Evolutionary conservation across 2,329 filamentous ascomycete species (phyloP), one percentile per base, ranked within the genome.

Genomic region (Huntiella moniliformis): DNA sequence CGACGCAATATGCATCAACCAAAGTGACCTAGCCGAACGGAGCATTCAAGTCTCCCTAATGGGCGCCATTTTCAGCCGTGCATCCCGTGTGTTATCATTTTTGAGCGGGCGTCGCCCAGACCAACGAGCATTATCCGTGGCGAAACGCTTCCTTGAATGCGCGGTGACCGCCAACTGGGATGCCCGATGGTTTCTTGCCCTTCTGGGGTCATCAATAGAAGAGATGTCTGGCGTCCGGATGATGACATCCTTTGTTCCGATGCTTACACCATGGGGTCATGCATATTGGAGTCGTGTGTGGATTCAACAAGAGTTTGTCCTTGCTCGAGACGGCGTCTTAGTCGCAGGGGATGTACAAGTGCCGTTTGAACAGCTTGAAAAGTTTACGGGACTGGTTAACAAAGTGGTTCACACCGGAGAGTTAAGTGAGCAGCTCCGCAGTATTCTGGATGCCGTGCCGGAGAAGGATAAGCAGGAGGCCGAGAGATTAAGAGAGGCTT

Each of bases 61-160:
- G 53, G 48, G 48, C 37, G 47, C 51, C 31, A 54, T 54, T n/a
- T 55, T 52, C 46, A 38, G 44, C 1, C 43, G 45, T 12, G 52
- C 52, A 6, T 39, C 35, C 11, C 37, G 42, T 8, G 53, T 53
- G n/a, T 22, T 54, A 4, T 47, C 53, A 7, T 54, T 51, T 49
- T 49, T 54, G 5, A 52, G 53, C 4, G 34, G 11, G 22, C 38
- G 40, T 18, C 28, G 28, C n/a, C 11, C 17, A 8, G 42, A 47
- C n/a, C 15, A 35, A 18, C 44, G 38, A 28, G 18, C 34, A 15
- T 36, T 49, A 11, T 43, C 43, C 2, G 38, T 51, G 13, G 47
- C 42, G 8, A 38, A 36, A 28, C 44, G 44, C n/a, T 33, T 39
- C 13, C 33, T 36, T 37, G 28, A 31, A 16, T 48, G 22, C 33